Base-by-base conservation (phyloP, 148 eudicot genomes). In the Rhododendron mucronatum region DNA sequence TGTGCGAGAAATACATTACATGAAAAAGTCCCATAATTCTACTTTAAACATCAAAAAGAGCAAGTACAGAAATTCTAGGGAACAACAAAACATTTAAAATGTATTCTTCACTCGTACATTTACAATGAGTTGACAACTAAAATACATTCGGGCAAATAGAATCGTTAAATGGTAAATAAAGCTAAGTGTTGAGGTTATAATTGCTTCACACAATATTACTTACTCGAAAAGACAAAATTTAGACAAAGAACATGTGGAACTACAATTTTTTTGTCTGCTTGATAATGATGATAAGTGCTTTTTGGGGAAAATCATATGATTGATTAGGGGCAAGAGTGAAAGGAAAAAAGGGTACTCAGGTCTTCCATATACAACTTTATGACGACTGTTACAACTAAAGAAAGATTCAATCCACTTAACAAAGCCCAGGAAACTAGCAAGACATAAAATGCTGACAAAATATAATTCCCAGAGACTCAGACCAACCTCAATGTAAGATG, bases 401-500 rank as follows among this genome's bases (percentile, higher is more conserved):
- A 28, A 80, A 18, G 16, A 15, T 50, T 23, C 50, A 71, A 33
- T 26, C 45, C 55, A 73, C 28, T 47, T 10, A 83, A 78, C 41
- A 55, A 45, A 76, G n/a, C 69, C 7, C 55, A 28, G 6, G 28
- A 47, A 69, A 69, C 35, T 55, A 21, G 2, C 41, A 11, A 13
- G 78, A 78, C 5, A 78, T 18, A 53, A 10, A 53, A 35, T 12
- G 81, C 44, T 21, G 9, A 44, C 26, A 39, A 23, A 76, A 53
- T 41, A 28, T 6, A 74, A 44, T 41, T 33, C 77, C 26, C 26
- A 16, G 61, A 55, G 21, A 55, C 61, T 55, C 20, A 82, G 75
- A 85, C 93, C 67, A 87, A 95, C 98, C 98, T 95, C 98, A 85
- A 91, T 92, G 84, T 92, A 91, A 80, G 98, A 91, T 84, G 93